Evolutionary conservation across 805 yeast genomes (phyloP).

Genomic region (Cyberlindnera nakhonratchasimensis): DNA sequence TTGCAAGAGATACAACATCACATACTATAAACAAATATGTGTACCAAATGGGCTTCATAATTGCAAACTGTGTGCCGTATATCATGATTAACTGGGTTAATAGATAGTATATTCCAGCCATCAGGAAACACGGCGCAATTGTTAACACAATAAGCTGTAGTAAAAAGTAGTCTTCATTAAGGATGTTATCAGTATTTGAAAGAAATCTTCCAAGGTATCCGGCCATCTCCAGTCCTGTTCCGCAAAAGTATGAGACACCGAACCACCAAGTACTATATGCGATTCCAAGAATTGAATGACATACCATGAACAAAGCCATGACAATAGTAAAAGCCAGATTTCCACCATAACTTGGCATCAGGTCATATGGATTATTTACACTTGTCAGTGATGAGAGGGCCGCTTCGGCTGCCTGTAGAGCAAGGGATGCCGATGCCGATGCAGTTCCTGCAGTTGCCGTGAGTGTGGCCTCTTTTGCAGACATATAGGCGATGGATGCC

Average conservation of each 20-base stretch:
- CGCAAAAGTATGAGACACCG: conserved; percentile 50
- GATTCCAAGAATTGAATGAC: conserved; percentile 41
- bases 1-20: conserved; percentile 58
- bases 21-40: conserved; percentile 61
- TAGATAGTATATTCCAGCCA: conserved; percentile 77
- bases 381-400: conserved; percentile 11
- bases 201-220: conserved; percentile 64
- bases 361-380: conserved; percentile 34
- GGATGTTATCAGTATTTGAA: conserved; percentile 38
- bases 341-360: conserved; percentile 52
- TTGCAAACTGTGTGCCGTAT: conserved; percentile 52
- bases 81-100: conserved; percentile 64
- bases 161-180: conserved; percentile 42
- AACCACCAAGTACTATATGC: conserved; percentile 62
- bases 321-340: conserved; percentile 57
- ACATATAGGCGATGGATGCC: conserved; percentile 17
- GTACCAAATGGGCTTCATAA: conserved; percentile 53
- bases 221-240: conserved; percentile 55
- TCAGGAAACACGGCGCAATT: conserved; percentile 75
- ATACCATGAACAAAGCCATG: conserved; percentile 44
- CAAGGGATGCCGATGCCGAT: conserved; percentile 14
- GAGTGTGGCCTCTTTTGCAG: conserved; percentile 17
- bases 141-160: conserved; percentile 68
- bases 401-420: too few relatives aligned
- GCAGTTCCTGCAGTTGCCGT: conserved; percentile 2